A percentile compares a stretch with the other conserved stretches of the same genome.
These are phyloP conservation scores for Phytopythium montanum DNA, from an alignment of 352 stramenopile species.

Conservation along the genomic window DNA sequence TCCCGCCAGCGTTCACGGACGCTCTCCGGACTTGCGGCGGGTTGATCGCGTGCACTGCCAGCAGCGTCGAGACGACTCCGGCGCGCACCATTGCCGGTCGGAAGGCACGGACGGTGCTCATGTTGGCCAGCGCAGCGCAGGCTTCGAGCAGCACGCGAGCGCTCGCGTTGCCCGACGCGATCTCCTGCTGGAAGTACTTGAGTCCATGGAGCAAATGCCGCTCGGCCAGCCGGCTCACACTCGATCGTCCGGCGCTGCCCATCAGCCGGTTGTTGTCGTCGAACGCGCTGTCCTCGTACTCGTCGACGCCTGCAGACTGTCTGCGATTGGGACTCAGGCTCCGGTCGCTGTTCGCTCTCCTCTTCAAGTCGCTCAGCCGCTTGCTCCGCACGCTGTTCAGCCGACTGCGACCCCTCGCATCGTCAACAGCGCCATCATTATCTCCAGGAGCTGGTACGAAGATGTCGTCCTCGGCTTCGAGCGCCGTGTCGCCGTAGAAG, in stretches of 20 bases:
- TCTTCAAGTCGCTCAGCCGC: not conserved
- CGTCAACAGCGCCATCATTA: no score
- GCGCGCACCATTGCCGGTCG: constrained; percentile 51
- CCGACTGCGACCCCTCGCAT: not conserved
- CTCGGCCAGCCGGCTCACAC: constrained; percentile 39
- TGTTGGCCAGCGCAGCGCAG: constrained; percentile 57
- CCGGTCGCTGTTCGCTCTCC: not conserved
- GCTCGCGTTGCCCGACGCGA: constrained; percentile 27
- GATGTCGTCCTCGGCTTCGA: constrained; percentile 14
- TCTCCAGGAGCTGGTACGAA: not conserved
- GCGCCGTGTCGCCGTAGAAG: constrained; percentile 37
- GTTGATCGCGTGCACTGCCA: constrained; percentile 24
- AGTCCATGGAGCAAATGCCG: constrained; percentile 57
- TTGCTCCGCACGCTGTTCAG: not conserved
- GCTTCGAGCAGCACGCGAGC: constrained; percentile 54
- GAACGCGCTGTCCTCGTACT: constrained; percentile 9
- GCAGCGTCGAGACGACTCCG: constrained; percentile 46
- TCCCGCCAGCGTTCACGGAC: not conserved
- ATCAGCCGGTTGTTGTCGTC: constrained; percentile 1
- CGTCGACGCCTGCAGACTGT: not conserved
- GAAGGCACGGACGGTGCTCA: constrained; percentile 62
- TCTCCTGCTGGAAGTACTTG: constrained; percentile 54
- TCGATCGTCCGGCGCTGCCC: not conserved
- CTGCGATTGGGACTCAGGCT: not conserved
- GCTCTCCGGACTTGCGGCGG: not conserved